Base-by-base conservation (phyloP, 495 filamentous ascomycete species). In the Melanomma pulvis-pyrius region DNA sequence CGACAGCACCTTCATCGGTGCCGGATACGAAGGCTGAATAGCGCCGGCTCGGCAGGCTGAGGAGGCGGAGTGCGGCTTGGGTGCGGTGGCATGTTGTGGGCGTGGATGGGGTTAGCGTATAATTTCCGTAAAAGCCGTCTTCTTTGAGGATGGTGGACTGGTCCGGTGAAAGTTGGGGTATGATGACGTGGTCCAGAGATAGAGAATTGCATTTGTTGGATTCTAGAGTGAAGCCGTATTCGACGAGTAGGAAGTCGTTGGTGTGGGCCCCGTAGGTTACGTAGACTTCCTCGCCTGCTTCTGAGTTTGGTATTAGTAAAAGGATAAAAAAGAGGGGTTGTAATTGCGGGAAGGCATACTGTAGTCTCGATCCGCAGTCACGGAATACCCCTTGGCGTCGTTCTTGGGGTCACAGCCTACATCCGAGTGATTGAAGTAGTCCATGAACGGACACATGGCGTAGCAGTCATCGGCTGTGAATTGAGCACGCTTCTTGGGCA, bases 371-470 rank as follows among this genome's bases (percentile, higher is more conserved):
- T 82, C 66, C 63, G 84, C 73, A 61, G 76, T 80, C 29, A 96
- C 83, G 1, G 81, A 82, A 75, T 90, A 96, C 25, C 85, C 82
- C 12, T 77, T 74, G 0, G 77, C 63, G 51, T 85, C 79, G 61
- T 88, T 88, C 11, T 78, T 75, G 2, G 91, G 90, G 54, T 83
- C 79, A 63, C 90, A 92, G 12, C 82, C 86, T 1, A 75, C 75
- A 68, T 88, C 85, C 1, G 81, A 78, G 74, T 94, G 92, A 73
- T 97, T 96, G 77, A 96, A 92, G 61, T 92, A 88, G 78, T 97
- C 92, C 2, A 91, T 86, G 63, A 96, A 92, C 1, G 92, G 92
- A 75, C 90, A 84, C 66, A 97, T 76, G 0, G 86, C 89, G 86
- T 96, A 90, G 52, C 86, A 84, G 74, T 94, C 89, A 71, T 90